Conservation (phyloP, 1,139 yeast genomes). For the Scheffersomyces illinoinensis region DNA sequence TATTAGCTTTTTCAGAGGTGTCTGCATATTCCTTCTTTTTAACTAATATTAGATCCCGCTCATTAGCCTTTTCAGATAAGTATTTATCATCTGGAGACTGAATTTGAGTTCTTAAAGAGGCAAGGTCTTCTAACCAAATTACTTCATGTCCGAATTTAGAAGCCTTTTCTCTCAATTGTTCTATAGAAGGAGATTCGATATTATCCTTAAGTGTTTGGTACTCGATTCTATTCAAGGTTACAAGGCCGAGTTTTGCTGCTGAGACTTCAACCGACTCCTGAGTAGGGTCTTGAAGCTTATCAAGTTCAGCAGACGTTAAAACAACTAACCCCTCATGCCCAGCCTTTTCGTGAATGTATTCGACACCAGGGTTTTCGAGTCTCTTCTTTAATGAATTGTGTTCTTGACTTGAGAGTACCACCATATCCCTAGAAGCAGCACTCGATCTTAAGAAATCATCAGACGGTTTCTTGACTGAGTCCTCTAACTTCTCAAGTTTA, state of each 20-base stretch:
- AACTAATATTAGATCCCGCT: slow-evolving; percentile 16
- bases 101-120: slow-evolving; percentile 7
- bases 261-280: slow-evolving; percentile 11
- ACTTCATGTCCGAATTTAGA: slow-evolving; percentile 12
- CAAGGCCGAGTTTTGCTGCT: slow-evolving; percentile 18
- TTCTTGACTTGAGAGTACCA: slow-evolving; percentile 28
- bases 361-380: slow-evolving; percentile 19
- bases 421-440: slow-evolving; percentile 19
- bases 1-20: slow-evolving; percentile 15
- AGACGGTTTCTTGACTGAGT: slow-evolving; percentile 19
- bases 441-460: slow-evolving; percentile 16
- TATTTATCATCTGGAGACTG: slow-evolving; percentile 19
- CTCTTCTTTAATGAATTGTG: slow-evolving; percentile 15
- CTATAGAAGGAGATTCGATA: slow-evolving; percentile 24
- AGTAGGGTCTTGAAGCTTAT: slow-evolving; percentile 21
- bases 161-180: slow-evolving; percentile 24
- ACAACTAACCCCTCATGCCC: slow-evolving; percentile 25
- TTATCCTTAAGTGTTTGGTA: slow-evolving; percentile 12
- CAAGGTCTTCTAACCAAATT: slow-evolving; percentile 19
- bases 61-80: slow-evolving; percentile 15
- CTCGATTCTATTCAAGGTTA: slow-evolving; percentile 14
- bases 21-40: slow-evolving; percentile 17
- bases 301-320: slow-evolving; percentile 21
- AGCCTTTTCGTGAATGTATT: slow-evolving; percentile 20
- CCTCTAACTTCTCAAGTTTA: slow-evolving; percentile 13